Evolutionary conservation across 192 early-diverging fungal species (phyloP).

Genomic region (Chytriomyces confervae): DNA sequence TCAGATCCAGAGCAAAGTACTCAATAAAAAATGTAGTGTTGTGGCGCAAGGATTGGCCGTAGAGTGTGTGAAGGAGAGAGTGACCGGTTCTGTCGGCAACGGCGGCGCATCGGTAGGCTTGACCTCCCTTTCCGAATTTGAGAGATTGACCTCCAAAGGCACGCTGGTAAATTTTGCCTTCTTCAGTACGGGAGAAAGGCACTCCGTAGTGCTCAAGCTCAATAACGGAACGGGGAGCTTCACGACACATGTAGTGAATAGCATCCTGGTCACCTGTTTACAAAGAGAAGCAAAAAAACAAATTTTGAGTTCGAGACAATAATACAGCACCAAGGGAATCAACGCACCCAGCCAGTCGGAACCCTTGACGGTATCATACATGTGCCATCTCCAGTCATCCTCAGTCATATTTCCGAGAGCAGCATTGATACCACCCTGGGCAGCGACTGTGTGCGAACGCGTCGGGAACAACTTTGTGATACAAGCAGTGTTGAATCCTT

Average conservation of each 20-base stretch:
- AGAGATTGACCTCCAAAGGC: slow-evolving; percentile 97
- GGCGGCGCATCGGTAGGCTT: slow-evolving; percentile 96
- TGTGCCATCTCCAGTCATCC: slow-evolving; percentile 99
- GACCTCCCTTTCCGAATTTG: slow-evolving; percentile 95
- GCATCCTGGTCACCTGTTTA: slow-evolving; percentile 89
- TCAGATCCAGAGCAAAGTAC: slow-evolving; percentile 98
- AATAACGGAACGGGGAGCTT: slow-evolving; percentile 92
- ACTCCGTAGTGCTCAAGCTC: slow-evolving; percentile 99
- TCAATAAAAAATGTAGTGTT: slow-evolving; percentile 98
- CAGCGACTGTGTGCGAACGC: slow-evolving; percentile 97
- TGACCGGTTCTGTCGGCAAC: slow-evolving; percentile 99
- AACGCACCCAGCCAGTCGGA: slow-evolving; percentile 91
- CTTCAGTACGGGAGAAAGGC: slow-evolving; percentile 96
- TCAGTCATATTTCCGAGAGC: slow-evolving; percentile 99
- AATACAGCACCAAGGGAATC: background rate
- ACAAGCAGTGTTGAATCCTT: slow-evolving; percentile 93
- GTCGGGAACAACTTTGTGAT: slow-evolving; percentile 99
- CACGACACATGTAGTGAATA: slow-evolving; percentile 99
- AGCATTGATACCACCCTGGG: slow-evolving; percentile 99
- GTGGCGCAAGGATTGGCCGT: slow-evolving; percentile 94
- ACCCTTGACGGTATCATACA: slow-evolving; percentile 99
- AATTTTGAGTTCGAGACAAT: slow-evolving; percentile 7
- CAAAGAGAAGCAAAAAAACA: slow-evolving; percentile 7
- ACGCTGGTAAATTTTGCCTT: slow-evolving; percentile 98
- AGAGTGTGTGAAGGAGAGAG: slow-evolving; percentile 95